Conservation (phyloP, 441 rosid genomes). For the Corymbia calophylla region DNA sequence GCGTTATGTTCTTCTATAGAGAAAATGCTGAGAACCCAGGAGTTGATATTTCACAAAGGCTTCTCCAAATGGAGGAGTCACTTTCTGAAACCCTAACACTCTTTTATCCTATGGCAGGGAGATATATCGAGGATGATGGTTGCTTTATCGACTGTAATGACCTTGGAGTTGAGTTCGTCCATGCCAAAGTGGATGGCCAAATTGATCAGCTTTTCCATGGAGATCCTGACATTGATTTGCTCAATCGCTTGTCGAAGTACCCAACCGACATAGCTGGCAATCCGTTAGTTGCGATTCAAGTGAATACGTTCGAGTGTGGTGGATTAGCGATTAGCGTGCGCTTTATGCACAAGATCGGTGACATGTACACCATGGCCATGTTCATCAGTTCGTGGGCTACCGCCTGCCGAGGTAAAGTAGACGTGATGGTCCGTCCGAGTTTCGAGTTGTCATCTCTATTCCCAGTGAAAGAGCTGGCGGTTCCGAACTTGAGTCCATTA, state of each 20-base stretch:
- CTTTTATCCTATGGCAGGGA: constrained; percentile 21
- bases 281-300: background rate
- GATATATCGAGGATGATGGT: constrained; percentile 1
- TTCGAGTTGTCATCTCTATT: background rate
- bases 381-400: constrained; percentile 20
- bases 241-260: background rate
- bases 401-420: background rate
- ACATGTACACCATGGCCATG: constrained; percentile 1
- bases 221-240: background rate
- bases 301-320: background rate
- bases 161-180: constrained; percentile 7
- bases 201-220: background rate
- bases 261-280: background rate
- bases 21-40: background rate
- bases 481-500: no score
- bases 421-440: background rate
- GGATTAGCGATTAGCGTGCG: background rate
- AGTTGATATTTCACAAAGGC: background rate
- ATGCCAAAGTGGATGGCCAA: constrained; percentile 6
- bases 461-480: no score
- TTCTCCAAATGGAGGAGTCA: constrained; percentile 2
- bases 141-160: constrained; percentile 15
- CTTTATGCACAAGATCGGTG: constrained; percentile 10
- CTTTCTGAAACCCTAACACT: constrained; percentile 14
- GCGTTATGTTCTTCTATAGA: background rate